phyloP scores from a whole-genome alignment of 2,329 filamentous ascomycete genomes.

The Aspergillus latus region DNA sequence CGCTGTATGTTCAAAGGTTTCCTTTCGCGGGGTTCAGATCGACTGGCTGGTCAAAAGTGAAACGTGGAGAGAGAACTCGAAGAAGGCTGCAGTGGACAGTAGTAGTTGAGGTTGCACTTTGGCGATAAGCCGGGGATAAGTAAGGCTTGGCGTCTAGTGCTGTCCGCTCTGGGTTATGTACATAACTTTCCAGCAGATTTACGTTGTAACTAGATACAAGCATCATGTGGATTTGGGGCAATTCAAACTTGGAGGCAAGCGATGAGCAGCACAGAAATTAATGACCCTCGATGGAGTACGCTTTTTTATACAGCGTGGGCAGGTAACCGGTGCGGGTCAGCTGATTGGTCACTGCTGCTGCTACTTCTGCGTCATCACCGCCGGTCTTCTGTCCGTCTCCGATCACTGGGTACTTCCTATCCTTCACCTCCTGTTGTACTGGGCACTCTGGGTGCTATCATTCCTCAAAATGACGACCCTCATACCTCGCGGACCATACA shows the following conservation, averaged over 20 bases:
- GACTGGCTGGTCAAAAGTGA: background rate
- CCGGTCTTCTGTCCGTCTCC: background rate
- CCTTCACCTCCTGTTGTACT: background rate
- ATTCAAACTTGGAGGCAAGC: background rate
- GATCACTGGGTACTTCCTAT: background rate
- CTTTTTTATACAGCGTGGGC: background rate
- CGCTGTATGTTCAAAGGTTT: background rate
- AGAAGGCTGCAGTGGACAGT: background rate
- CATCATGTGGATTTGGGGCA: background rate
- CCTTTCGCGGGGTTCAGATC: background rate
- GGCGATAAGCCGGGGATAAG: slow-evolving; percentile 17
- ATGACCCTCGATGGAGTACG: background rate
- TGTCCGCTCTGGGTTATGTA: slow-evolving; percentile 2
- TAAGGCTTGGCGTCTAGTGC: slow-evolving; percentile 15
- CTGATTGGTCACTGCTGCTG: slow-evolving; percentile 14
- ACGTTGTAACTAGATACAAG: background rate
- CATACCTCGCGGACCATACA: slow-evolving; percentile 72
- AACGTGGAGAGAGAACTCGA: background rate
- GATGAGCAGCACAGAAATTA: background rate
- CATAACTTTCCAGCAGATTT: background rate
- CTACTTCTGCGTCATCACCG: slow-evolving; percentile 18
- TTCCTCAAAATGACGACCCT: slow-evolving; percentile 69
- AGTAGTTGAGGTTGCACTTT: slow-evolving; percentile 12
- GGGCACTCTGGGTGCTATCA: background rate
- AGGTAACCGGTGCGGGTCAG: slow-evolving; percentile 1